These are phyloP conservation scores for Neurospora sublineolata DNA, from an alignment of 495 filamentous ascomycete genomes.

Conservation along the genomic window DNA sequence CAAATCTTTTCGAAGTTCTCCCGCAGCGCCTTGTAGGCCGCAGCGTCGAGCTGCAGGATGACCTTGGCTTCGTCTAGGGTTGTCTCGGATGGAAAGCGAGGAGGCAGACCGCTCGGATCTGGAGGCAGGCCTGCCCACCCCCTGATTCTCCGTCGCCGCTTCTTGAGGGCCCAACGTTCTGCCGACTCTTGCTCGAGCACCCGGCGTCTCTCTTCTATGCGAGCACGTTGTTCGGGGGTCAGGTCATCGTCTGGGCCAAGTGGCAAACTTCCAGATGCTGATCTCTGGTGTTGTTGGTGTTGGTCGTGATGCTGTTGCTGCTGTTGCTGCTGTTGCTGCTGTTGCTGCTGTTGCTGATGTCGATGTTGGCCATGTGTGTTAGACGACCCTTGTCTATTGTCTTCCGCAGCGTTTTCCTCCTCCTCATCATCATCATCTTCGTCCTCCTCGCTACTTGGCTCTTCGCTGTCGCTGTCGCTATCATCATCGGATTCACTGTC, in stretches of 20 bases:
- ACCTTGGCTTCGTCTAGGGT: constrained; percentile 70
- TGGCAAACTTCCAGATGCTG: constrained; percentile 6
- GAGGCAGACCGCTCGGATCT: constrained; percentile 55
- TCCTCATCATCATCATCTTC: neutral
- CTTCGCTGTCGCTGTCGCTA: neutral
- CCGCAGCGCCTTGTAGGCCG: constrained; percentile 50
- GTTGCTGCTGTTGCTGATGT: neutral
- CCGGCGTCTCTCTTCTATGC: constrained; percentile 44
- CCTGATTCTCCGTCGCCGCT: constrained; percentile 60
- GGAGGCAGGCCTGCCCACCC: constrained; percentile 62
- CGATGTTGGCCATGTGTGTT: neutral
- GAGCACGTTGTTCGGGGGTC: constrained; percentile 41
- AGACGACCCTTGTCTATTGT: neutral
- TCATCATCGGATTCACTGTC: neutral
- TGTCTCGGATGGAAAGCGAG: constrained; percentile 70
- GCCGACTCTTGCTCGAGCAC: constrained; percentile 51
- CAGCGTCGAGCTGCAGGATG: constrained; percentile 51
- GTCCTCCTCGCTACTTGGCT: constrained; percentile 20
- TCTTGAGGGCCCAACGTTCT: constrained; percentile 52
- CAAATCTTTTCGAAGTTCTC: constrained; percentile 61
- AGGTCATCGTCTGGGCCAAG: constrained; percentile 26
- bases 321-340: neutral
- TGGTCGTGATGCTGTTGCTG: neutral
- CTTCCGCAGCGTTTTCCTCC: neutral
- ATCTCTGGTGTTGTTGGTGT: neutral